Conservation (phyloP, 163 green algal species). For the Chlamydomonas reinhardtii region DNA sequence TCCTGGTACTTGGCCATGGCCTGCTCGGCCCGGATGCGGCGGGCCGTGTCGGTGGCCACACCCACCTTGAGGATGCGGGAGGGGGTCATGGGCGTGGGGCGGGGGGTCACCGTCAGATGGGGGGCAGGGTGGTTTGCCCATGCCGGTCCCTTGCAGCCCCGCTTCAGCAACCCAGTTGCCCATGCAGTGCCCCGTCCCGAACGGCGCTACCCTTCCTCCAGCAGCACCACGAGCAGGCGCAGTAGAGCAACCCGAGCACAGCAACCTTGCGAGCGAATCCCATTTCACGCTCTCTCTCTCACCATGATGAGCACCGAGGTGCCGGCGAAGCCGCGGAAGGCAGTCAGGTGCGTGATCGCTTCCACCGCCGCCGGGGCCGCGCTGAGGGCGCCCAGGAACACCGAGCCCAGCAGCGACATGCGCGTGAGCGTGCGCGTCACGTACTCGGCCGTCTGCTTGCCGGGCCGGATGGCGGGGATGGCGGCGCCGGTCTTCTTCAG, state of each 20-base stretch:
- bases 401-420: constrained; percentile 93
- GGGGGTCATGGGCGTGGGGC: not conserved
- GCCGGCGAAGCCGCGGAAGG: constrained; percentile 97
- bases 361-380: constrained; percentile 90
- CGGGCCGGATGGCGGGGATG: constrained; percentile 92
- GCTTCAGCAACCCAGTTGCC: too few relatives aligned
- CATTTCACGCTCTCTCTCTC: constrained; percentile 26
- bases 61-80: constrained; percentile 51
- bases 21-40: constrained; percentile 86
- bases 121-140: too few relatives aligned
- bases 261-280: too few relatives aligned
- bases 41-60: constrained; percentile 95
- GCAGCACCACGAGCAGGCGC: too few relatives aligned
- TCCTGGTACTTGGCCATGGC: constrained; percentile 90
- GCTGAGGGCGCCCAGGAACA: constrained; percentile 93
- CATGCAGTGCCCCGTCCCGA: too few relatives aligned
- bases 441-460: constrained; percentile 90
- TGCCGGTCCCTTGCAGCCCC: too few relatives aligned
- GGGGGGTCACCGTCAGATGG: not conserved
- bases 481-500: constrained; percentile 94
- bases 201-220: not conserved
- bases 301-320: constrained; percentile 96
- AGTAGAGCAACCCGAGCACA: too few relatives aligned
- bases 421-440: constrained; percentile 89
- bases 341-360: constrained; percentile 88